phyloP scores from a whole-genome alignment of 352 stramenopile species.

The Pilasporangium apinafurcum region DNA sequence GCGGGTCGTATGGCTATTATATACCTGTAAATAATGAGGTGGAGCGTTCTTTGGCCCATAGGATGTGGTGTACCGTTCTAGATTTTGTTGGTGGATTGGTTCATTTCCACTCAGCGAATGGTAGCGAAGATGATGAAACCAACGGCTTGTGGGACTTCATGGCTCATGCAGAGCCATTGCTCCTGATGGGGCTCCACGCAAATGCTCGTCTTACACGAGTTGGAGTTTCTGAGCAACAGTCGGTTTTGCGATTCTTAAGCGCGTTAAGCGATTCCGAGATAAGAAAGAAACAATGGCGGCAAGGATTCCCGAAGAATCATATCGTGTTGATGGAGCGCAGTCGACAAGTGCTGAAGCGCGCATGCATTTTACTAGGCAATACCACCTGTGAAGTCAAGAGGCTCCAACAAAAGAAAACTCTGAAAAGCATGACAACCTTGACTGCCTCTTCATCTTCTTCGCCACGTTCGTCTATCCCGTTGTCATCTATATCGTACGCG shows the following conservation, averaged over 20 bases:
- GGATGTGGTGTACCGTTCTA: slow-evolving; percentile 56
- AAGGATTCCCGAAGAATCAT: slow-evolving; percentile 39
- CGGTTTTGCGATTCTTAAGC: slow-evolving; percentile 33
- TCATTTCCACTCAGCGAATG: slow-evolving; percentile 13
- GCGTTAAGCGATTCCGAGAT: slow-evolving; percentile 22
- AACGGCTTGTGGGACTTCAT: slow-evolving; percentile 52
- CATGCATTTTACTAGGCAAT: slow-evolving; percentile 48
- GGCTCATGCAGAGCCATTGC: slow-evolving; percentile 30
- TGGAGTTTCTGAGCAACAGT: slow-evolving; percentile 36
- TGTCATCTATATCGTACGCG: slow-evolving; percentile 31
- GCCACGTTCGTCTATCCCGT: slow-evolving; percentile 17
- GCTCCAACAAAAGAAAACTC: slow-evolving; percentile 12
- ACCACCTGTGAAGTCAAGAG: slow-evolving; percentile 27
- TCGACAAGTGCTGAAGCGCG: slow-evolving; percentile 38
- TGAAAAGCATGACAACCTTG: slow-evolving; percentile 15
- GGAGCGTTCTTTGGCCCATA: slow-evolving; percentile 34
- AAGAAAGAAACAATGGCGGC: slow-evolving; percentile 42
- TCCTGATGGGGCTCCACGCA: slow-evolving; percentile 29
- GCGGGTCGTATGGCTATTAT: slow-evolving; percentile 29
- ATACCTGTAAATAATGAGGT: background rate
- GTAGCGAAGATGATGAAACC: slow-evolving; percentile 3
- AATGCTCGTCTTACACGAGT: slow-evolving; percentile 30
- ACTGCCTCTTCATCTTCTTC: slow-evolving; percentile 23
- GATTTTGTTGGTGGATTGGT: slow-evolving; percentile 35
- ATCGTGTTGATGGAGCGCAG: slow-evolving; percentile 66